Base-by-base conservation (phyloP, 140 eudicot species). In the Flaveria floridana region DNA sequence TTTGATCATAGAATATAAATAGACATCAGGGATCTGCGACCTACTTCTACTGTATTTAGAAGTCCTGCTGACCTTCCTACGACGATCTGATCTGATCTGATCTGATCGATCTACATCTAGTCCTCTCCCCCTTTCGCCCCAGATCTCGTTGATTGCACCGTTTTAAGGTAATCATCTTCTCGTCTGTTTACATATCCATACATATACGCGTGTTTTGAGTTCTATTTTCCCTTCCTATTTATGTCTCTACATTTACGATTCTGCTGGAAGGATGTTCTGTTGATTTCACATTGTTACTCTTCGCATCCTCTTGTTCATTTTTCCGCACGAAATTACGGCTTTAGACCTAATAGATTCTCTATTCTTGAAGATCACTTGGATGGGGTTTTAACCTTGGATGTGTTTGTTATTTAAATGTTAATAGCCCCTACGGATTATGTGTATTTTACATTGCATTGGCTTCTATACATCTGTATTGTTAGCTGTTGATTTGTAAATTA, bases 61-160 rank as follows among this genome's bases (percentile, higher is more conserved):
- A 28, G 61, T 18, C 34, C 34, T 28, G 34, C 34, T 28, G 34
- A 28, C 34, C 26, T 46, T 74, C 42, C 48, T 61, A 30, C 48
- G 30, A 74, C 79, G 79, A 62, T 74, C 79, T 74, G 79, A 63
- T 42, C 47, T 63, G 19, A 26, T 26, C 30, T 23, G 23, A 21
- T 21, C 23, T 26, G 30, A 51, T 51, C 58, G 58, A 51, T 51
- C 58, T 51, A n/a, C 52, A 28, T 28, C 5, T 28, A 28, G 5
- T 47, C n/a, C 15, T 46, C 44, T 57, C 53, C 41, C 65, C 18
- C 3, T 53, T 15, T 12, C 68, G 61, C 57, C 42, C 61, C 78
- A 74, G 78, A 74, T 74, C 78, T 73, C 71, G 26, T 74, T 50
- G 59, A 1, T 42, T 74, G 34, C 34, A 28, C 34, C 30, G 25